Percentiles rank a stretch among this genome's conserved stretches.
phyloP scores from a whole-genome alignment of 2,329 filamentous ascomycete species.

The Arthroderma sp. region DNA sequence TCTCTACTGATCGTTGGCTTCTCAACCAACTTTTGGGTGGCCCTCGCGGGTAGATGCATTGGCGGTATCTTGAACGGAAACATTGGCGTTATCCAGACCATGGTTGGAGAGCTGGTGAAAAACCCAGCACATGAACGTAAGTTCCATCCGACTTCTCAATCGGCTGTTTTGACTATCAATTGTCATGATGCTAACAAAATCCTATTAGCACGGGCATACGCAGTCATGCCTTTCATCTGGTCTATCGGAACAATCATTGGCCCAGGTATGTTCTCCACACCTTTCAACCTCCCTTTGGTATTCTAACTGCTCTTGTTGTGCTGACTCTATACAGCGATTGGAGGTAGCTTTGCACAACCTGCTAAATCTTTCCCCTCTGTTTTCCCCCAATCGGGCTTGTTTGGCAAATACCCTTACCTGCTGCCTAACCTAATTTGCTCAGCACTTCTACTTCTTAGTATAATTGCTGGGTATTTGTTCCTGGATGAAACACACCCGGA shows the following conservation, averaged over 20 bases:
- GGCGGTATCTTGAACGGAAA: conserved; percentile 81
- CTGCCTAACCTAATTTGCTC: conserved; percentile 82
- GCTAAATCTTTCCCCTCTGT: conserved; percentile 56
- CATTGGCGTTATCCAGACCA: conserved; percentile 81
- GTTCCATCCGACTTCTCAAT: background rate
- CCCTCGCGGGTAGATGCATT: conserved; percentile 63
- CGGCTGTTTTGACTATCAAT: background rate
- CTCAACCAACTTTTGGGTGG: conserved; percentile 64
- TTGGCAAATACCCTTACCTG: conserved; percentile 70
- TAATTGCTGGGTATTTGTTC: conserved; percentile 64
- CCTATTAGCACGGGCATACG: conserved; percentile 56
- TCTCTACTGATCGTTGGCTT: conserved; percentile 75
- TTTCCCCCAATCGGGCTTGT: conserved; percentile 57
- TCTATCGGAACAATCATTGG: conserved; percentile 78
- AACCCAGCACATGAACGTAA: conserved; percentile 67
- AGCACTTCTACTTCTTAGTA: conserved; percentile 60
- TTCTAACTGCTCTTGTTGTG: background rate
- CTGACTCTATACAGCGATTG: conserved; percentile 46
- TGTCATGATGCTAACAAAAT: background rate
- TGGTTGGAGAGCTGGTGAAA: conserved; percentile 85
- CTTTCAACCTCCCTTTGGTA: background rate
- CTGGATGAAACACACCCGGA: conserved; percentile 84
- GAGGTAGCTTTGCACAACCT: conserved; percentile 73
- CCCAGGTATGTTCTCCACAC: conserved; percentile 36
- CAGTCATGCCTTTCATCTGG: conserved; percentile 86